Base-by-base conservation (phyloP, 306 rosid genomes). In the Dalbergia cochinchinensis region DNA sequence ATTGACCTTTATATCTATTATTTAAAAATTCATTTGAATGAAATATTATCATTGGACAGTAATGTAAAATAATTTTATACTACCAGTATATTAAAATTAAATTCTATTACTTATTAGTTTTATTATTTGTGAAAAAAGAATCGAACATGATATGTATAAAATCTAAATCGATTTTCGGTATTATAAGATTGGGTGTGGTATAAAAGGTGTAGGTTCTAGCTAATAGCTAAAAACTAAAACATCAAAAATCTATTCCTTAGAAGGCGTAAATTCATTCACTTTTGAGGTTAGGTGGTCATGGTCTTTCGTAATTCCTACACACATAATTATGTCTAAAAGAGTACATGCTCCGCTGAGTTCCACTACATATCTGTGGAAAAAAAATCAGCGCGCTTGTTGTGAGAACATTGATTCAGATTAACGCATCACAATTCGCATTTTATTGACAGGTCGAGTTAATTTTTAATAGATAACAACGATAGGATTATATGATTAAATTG, bases 381-480 rank as follows among this genome's bases (percentile, higher is more conserved):
- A 78, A 78, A n/a, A 59, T 69, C 77, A 78, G 69, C 77, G 71
- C 77, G 55, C 71, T 79, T 79, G 15, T 18, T 60, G 1, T 5
- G 47, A 78, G 11, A 59, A 37, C 50, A 18, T 66, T 70, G 45
- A 67, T 65, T 77, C 42, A 51, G 11, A 8, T 39, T 37, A 47
- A 62, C 62, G 63, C 33, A 64, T 48, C 65, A 50, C 22, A 22
- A 67, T 41, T 42, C 55, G 41, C 20, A 8, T 16, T 18, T 63
- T 35, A 19, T 34, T 37, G 66, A 6, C 57, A n/a, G 11, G 42
- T 19, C 48, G 10, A 37, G 34, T 65, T 39, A 65, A 34, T 34
- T 51, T 22, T 53, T 20, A 65, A 65, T 12, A 42, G 72, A 65
- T 35, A 34, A 64, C 16, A 76, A 51, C 72, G 19, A 51, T 14